Evolutionary conservation across 371 early-diverging fungal genomes (phyloP), one percentile per base, ranked within the genome.

Genomic region (Phascolomyces articulosus): DNA sequence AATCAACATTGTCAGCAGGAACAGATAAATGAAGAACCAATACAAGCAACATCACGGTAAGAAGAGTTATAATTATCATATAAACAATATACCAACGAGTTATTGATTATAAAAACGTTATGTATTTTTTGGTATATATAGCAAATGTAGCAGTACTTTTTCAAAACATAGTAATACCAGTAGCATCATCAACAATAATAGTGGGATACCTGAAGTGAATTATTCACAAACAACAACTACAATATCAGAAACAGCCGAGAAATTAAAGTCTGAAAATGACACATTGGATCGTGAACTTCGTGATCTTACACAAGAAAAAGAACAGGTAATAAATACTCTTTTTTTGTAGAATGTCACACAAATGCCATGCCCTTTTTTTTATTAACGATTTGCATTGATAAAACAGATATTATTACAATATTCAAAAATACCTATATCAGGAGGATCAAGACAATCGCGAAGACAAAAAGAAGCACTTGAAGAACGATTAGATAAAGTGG

Each of bases 381-480:
- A n/a, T n/a, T n/a, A n/a, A n/a, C n/a, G n/a, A n/a, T n/a, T n/a
- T n/a, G n/a, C n/a, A n/a, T n/a, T n/a, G n/a, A n/a, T n/a, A n/a
- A n/a, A 38, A 28, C 69, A 80, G 83, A 74, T 86, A 27, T 79
- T 82, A 68, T 80, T 83, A 10, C 72, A 71, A 48, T 73, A 84
- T 64, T 74, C 77, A 27, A 83, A 83, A 65, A 80, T 86, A 4
- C 86, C 86, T 9, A 70, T 82, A 24, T 68, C 74, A 1, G 86
- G 83, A 9, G 83, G 82, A 15, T 82, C 83, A 11, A 77, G 78
- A 9, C 74, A 76, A 65, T 71, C 80, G 41, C 74, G 86, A 23
- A 62, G 73, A 55, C 82, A 83, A 65, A 76, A 75, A 28, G 86
- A 84, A 67, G 77, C 82, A 58, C 51, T 86, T 26, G 86, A 86